Conservation (phyloP, 495 filamentous ascomycete species). For the Neurospora sublineolata region DNA sequence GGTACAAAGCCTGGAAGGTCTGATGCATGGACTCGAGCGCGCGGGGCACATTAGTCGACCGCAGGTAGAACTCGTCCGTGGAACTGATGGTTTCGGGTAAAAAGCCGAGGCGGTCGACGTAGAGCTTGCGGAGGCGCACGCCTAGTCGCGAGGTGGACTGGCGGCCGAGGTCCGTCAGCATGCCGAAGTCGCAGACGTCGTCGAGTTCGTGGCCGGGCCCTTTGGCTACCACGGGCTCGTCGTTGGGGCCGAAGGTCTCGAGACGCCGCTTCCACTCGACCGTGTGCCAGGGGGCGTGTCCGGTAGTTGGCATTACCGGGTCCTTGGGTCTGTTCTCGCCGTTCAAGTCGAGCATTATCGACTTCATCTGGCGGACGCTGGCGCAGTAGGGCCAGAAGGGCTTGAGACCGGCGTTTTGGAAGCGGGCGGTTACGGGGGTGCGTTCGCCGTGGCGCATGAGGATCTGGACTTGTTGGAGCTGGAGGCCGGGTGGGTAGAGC, state of each 20-base stretch:
- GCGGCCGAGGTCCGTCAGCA: slow-evolving; percentile 79
- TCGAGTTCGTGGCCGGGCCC: slow-evolving; percentile 63
- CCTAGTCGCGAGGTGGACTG: slow-evolving; percentile 77
- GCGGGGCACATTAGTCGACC: slow-evolving; percentile 72
- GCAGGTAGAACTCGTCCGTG: slow-evolving; percentile 68
- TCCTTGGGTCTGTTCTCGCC: neutral
- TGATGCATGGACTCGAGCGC: slow-evolving; percentile 85
- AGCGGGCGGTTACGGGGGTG: slow-evolving; percentile 73
- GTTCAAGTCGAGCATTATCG: slow-evolving; percentile 48
- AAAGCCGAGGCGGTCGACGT: slow-evolving; percentile 79
- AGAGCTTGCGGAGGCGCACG: slow-evolving; percentile 65
- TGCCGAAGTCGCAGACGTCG: slow-evolving; percentile 69
- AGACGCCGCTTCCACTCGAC: slow-evolving; percentile 70
- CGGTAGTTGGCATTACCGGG: neutral
- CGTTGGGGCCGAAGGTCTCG: slow-evolving; percentile 66
- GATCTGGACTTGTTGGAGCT: slow-evolving; percentile 84
- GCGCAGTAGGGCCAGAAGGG: slow-evolving; percentile 91
- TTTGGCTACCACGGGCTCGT: slow-evolving; percentile 54
- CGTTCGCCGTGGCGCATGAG: slow-evolving; percentile 87
- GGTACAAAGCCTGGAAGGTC: slow-evolving; percentile 82
- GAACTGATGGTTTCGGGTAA: slow-evolving; percentile 54
- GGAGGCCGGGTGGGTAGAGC: slow-evolving; percentile 69
- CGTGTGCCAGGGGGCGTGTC: slow-evolving; percentile 39
- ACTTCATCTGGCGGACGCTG: slow-evolving; percentile 58
- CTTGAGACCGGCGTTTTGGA: slow-evolving; percentile 75